Evolutionary conservation across 768 basidiomycete species (phyloP).

Genomic region (Trametes meyenii): DNA sequence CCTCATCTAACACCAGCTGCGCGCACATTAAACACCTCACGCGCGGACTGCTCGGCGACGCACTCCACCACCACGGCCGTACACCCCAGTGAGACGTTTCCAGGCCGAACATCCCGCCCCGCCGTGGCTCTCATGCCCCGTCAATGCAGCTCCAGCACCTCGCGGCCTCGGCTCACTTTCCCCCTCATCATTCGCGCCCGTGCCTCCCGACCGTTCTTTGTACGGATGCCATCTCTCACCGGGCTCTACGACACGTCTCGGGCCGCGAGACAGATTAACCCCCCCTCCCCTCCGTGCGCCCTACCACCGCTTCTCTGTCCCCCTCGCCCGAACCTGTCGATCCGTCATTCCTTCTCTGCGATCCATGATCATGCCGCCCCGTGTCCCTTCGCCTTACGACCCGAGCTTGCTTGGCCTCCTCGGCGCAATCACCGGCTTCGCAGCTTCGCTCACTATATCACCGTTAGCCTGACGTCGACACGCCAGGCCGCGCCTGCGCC

Average conservation of each 20-base stretch:
- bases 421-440: neutral
- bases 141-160: neutral
- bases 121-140: neutral
- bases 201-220: slow-evolving; percentile 5
- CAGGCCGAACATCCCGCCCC: neutral
- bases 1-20: slow-evolving; percentile 2
- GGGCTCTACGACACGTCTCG: slow-evolving; percentile 15
- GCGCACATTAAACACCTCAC: neutral
- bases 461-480: neutral
- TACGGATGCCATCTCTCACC: slow-evolving; percentile 18
- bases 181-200: neutral
- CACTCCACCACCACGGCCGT: neutral
- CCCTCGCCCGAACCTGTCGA: slow-evolving; percentile 9
- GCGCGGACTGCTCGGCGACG: neutral
- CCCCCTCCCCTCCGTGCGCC: neutral
- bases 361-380: slow-evolving; percentile 1
- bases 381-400: neutral
- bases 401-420: neutral
- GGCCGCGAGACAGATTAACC: slow-evolving; percentile 9
- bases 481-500: slow-evolving; percentile 2
- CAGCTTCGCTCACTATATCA: slow-evolving; percentile 18
- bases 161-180: slow-evolving; percentile 9
- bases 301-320: slow-evolving; percentile 6
- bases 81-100: neutral
- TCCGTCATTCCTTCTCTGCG: slow-evolving; percentile 11